Evolutionary conservation across 2,329 filamentous ascomycete genomes (phyloP), one percentile per base, ranked within the genome.

Genomic region (Zalaria obscura): DNA sequence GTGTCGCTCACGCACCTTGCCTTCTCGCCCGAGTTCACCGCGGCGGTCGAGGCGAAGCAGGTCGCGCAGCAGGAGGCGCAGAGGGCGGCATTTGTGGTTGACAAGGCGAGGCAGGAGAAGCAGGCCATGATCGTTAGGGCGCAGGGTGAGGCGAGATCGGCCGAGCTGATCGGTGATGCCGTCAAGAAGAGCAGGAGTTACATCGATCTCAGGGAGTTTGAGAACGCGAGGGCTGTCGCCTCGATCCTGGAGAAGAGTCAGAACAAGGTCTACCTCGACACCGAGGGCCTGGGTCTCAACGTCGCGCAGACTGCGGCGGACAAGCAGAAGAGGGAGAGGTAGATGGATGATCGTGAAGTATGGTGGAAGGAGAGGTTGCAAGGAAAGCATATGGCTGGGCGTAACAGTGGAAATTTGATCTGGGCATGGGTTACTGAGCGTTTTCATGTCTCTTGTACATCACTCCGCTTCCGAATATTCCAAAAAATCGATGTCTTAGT

Each of bases 101-200:
- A 98, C 78, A 95, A 96, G 71, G 91, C 91, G 41, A 81, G 91
- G 52, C 91, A 98, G 68, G 91, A 98, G 75, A 98, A 98, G 74
- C 91, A 98, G 69, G 91, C 91, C 55, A 95, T 88, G 70, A 87
- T 98, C 42, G 91, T 98, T 59, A 86, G 87, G 67, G 91, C 91
- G 3, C 91, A 96, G 78, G 91, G 91, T 86, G 91, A 98, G 70
- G 91, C 91, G 39, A 84, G 91, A 51, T 96, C 91, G 33, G 91
- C 91, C 37, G 88, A 98, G 68, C 80, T 98, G 49, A 95, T 98
- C 57, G 91, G 91, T 65, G 91, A 98, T 40, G 91, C 91, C 47
- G 93, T 98, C 78, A 98, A 96, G 84, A 98, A 96, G 82, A 93
- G 76, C 71, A 83, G 88, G 68, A 83, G 86, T 50, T 98, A 98